Conservation (phyloP, 1,284 basidiomycete genomes). For the Cutaneotrichosporon sp. region DNA sequence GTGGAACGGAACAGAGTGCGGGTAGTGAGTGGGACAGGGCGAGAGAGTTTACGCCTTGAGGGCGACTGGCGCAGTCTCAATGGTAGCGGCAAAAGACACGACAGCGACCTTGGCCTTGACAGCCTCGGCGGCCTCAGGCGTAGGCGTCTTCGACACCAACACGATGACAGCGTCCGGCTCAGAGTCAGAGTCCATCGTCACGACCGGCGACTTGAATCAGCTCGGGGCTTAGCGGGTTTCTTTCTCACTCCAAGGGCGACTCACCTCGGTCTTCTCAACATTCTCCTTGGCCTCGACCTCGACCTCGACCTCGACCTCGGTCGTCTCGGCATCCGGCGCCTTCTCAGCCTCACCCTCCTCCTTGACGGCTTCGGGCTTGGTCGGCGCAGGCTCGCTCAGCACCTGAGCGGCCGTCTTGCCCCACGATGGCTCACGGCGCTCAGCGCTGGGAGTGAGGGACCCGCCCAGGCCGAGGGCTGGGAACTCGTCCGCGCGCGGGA, state of each 20-base stretch:
- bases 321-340: not conserved
- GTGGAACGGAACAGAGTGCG: not conserved
- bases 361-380: slow-evolving; percentile 35
- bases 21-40: not conserved
- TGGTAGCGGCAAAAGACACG: slow-evolving; percentile 44
- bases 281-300: slow-evolving; percentile 11
- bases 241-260: not conserved
- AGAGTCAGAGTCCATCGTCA: slow-evolving; percentile 49
- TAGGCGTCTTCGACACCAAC: slow-evolving; percentile 40
- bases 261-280: slow-evolving; percentile 15
- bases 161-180: slow-evolving; percentile 53
- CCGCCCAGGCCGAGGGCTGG: slow-evolving; percentile 42
- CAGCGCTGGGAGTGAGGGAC: slow-evolving; percentile 24
- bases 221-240: slow-evolving; percentile 8
- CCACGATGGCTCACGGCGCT: slow-evolving; percentile 38
- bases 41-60: slow-evolving; percentile 40
- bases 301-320: slow-evolving; percentile 13
- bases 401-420: slow-evolving; percentile 54
- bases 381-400: slow-evolving; percentile 50
- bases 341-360: slow-evolving; percentile 26
- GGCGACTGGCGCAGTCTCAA: slow-evolving; percentile 35
- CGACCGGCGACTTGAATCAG: slow-evolving; percentile 29
- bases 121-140: slow-evolving; percentile 20
- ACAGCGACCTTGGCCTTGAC: slow-evolving; percentile 29
- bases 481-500: slow-evolving; percentile 53